Base-by-base conservation (phyloP, 192 early-diverging fungal genomes). In the Gamsiella multidivaricata region DNA sequence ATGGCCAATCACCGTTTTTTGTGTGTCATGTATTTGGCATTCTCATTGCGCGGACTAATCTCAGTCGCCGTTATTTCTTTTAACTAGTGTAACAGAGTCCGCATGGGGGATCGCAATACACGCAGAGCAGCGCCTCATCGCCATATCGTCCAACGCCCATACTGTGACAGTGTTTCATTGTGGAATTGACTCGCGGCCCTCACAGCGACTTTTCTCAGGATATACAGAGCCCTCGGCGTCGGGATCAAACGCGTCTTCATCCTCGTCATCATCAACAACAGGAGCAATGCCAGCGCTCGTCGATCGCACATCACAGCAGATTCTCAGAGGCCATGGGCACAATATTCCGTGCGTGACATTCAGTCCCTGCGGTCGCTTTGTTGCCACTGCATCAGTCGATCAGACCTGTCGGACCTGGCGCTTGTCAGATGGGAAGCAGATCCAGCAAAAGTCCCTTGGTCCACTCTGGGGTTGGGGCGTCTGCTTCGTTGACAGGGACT, bases 91-190 rank as follows among this genome's bases (percentile, higher is more conserved):
- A 28, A 64, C 70, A 5, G 65, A 57, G 0, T 83, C 88, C 0
- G 84, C 88, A 3, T 90, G 89, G 89, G 88, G 89, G 9, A 75
- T 90, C 45, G 88, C 84, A 6, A 75, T 89, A 28, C 84, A 89
- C 71, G 50, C 83, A 17, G 72, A 80, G 18, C 57, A 58, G 37
- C 73, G 88, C 6, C 54, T 90, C 33, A 71, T 90, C 12, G 89
- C 85, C 3, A 81, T 89, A 7, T 84, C 83, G 31, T 80, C 81
- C 22, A 90, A 90, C 64, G 76, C 82, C 18, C 62, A 75, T 47
- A 67, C 54, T 3, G 61, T 85, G 14, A 82, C 84, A 0, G 63
- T 89, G 4, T 88, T 84, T 74, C 66, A 82, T 50, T 69, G 72
- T 32, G 70, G 79, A 11, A 47, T 68, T 28, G 52, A 70, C 12